phyloP scores from a whole-genome alignment of 768 basidiomycete genomes.

The Mycena albidolilacea region DNA sequence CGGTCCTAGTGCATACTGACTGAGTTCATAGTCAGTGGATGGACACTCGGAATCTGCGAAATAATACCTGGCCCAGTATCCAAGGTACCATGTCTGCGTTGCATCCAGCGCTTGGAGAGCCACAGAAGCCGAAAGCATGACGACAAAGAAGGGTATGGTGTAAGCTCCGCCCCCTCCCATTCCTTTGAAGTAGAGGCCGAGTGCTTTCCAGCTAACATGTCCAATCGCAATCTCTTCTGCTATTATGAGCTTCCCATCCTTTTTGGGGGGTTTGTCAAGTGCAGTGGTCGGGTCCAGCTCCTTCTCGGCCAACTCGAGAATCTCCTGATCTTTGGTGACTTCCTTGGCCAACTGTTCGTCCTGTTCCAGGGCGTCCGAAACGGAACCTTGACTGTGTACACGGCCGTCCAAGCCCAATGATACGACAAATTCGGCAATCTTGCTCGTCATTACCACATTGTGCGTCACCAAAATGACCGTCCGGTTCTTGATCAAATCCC shows the following conservation, averaged over 20 bases:
- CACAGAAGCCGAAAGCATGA: constrained; percentile 45
- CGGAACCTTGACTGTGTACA: constrained; percentile 64
- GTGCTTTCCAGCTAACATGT: constrained; percentile 63
- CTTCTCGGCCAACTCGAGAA: constrained; percentile 46
- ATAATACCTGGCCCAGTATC: constrained; percentile 53
- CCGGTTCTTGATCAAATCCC: constrained; percentile 80
- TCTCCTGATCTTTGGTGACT: constrained; percentile 48
- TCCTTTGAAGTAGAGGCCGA: constrained; percentile 56
- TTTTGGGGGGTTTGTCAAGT: constrained; percentile 38
- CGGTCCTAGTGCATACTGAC: constrained; percentile 56
- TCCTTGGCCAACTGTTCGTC: constrained; percentile 54
- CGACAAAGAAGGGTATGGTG: constrained; percentile 51
- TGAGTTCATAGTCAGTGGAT: constrained; percentile 10
- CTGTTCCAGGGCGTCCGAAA: constrained; percentile 62
- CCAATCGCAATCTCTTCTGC: constrained; percentile 75
- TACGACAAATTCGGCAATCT: constrained; percentile 71
- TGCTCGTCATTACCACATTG: constrained; percentile 62
- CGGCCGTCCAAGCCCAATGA: constrained; percentile 70
- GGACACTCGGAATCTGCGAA: neutral
- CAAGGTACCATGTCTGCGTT: constrained; percentile 60
- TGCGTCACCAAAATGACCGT: constrained; percentile 84
- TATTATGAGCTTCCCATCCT: constrained; percentile 70
- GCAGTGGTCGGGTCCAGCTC: constrained; percentile 43
- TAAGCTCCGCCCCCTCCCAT: constrained; percentile 58
- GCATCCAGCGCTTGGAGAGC: constrained; percentile 44